phyloP scores from a whole-genome alignment of 164 flowering plant species.

The Liriodendron chinense region DNA sequence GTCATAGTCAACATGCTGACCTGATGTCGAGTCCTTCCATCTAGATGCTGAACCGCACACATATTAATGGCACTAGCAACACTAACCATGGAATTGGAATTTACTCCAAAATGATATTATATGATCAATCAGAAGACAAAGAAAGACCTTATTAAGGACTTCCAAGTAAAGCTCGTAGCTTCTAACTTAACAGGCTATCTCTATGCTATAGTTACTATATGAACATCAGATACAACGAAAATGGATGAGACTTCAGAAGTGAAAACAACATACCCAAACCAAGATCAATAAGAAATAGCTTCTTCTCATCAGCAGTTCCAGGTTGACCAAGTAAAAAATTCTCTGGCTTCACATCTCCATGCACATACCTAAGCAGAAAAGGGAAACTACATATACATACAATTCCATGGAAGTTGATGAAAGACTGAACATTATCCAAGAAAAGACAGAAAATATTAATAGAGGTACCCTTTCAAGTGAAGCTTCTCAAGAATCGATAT shows the following conservation, averaged over 20 bases:
- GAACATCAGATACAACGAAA: background rate
- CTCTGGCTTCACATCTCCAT: conserved; percentile 98
- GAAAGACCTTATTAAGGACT: background rate
- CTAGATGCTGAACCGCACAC: conserved; percentile 59
- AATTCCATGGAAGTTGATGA: background rate
- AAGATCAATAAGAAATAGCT: conserved; percentile 86
- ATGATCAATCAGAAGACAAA: background rate
- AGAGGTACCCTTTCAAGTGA: conserved; percentile 70
- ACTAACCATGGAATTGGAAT: conserved; percentile 10
- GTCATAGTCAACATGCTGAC: conserved; percentile 85
- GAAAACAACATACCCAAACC: conserved; percentile 67
- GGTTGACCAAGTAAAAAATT: conserved; percentile 94
- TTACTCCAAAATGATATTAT: conserved; percentile 5
- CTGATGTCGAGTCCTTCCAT: conserved; percentile 72
- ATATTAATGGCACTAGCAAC: conserved; percentile 11
- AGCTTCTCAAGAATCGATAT: conserved; percentile 91
- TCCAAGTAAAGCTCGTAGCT: background rate
- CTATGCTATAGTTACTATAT: background rate
- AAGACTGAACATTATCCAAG: background rate
- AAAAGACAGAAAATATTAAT: conserved; percentile 2
- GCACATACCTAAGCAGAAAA: conserved; percentile 63
- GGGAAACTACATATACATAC: background rate
- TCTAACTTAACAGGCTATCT: background rate
- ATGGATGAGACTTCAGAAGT: background rate
- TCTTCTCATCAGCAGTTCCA: conserved; percentile 75